Percentiles rank a stretch among this genome's conserved stretches.
Conservation (phyloP, 2,329 filamentous ascomycete genomes). For the Scedosporium aurantiacum region DNA sequence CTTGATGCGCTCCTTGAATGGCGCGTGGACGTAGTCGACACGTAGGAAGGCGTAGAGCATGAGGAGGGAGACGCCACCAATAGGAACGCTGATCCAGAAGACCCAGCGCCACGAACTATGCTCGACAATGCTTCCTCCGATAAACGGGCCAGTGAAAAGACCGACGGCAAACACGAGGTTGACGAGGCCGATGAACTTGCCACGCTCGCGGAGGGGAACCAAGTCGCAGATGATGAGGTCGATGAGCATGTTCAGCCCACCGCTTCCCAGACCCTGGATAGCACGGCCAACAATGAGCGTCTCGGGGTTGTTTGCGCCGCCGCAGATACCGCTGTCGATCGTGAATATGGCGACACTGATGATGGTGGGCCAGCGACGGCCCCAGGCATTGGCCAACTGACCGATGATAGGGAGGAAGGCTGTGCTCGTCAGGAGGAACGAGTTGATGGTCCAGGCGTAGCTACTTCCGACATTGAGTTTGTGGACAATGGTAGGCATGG, state of each 20-base stretch:
- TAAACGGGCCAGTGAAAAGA: constrained; percentile 20
- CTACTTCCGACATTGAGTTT: too few relatives aligned
- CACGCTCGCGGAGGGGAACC: constrained; percentile 35
- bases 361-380: too few relatives aligned
- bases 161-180: constrained; percentile 23
- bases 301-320: constrained; percentile 24
- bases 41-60: constrained; percentile 25
- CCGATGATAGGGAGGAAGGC: too few relatives aligned
- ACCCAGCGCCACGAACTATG: constrained; percentile 30
- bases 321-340: too few relatives aligned
- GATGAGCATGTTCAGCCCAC: constrained; percentile 20
- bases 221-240: constrained; percentile 31
- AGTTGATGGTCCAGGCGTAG: too few relatives aligned
- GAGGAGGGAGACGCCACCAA: constrained; percentile 21
- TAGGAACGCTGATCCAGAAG: constrained; percentile 33
- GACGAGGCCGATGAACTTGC: constrained; percentile 27
- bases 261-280: constrained; percentile 31
- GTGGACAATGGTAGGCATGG: too few relatives aligned
- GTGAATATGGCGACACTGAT: too few relatives aligned
- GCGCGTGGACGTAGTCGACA: constrained; percentile 17
- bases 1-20: constrained; percentile 15
- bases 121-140: constrained; percentile 19
- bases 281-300: constrained; percentile 31
- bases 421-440: too few relatives aligned
- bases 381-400: too few relatives aligned